Percentiles rank a stretch among this genome's conserved stretches.
These are phyloP conservation scores for Zopfia rhizophila DNA, from an alignment of 2,329 filamentous ascomycete genomes.

Conservation along the genomic window DNA sequence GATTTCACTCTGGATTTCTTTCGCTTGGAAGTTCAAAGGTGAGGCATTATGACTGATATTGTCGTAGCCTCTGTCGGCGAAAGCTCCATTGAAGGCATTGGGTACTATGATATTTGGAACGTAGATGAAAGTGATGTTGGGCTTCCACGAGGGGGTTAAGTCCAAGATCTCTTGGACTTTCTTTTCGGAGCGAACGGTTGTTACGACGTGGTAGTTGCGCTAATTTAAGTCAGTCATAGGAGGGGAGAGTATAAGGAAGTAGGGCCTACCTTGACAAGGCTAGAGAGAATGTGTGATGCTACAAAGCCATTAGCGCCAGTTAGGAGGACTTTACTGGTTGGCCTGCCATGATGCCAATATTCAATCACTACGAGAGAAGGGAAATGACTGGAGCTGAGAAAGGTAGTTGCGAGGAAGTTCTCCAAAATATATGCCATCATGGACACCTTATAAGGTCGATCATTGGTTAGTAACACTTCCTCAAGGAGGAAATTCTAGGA, in stretches of 20 bases:
- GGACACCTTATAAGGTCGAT: too few species aligned
- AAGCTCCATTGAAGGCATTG: constrained; percentile 43
- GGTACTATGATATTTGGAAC: constrained; percentile 74
- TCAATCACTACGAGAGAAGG: too few species aligned
- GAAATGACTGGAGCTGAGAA: too few species aligned
- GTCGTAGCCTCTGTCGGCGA: constrained; percentile 14
- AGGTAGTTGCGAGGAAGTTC: too few species aligned
- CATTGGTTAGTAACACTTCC: too few species aligned
- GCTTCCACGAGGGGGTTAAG: constrained; percentile 16
- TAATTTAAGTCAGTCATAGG: neutral
- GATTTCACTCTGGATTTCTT: constrained; percentile 36
- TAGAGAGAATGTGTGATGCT: constrained; percentile 18
- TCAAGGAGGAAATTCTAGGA: too few species aligned
- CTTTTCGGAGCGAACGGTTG: constrained; percentile 18
- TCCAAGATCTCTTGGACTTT: constrained; percentile 16
- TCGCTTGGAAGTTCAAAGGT: constrained; percentile 16
- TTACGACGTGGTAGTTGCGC: constrained; percentile 19
- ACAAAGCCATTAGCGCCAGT: constrained; percentile 24
- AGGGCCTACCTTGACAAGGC: constrained; percentile 10
- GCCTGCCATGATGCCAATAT: too few species aligned
- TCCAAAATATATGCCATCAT: too few species aligned
- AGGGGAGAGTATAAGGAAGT: neutral
- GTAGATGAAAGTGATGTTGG: constrained; percentile 67
- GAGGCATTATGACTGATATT: constrained; percentile 27
- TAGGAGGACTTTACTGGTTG: constrained; percentile 35